These are phyloP conservation scores for Aspergillus pseudoterreus DNA, from an alignment of 2,329 filamentous ascomycete species.

Conservation along the genomic window DNA sequence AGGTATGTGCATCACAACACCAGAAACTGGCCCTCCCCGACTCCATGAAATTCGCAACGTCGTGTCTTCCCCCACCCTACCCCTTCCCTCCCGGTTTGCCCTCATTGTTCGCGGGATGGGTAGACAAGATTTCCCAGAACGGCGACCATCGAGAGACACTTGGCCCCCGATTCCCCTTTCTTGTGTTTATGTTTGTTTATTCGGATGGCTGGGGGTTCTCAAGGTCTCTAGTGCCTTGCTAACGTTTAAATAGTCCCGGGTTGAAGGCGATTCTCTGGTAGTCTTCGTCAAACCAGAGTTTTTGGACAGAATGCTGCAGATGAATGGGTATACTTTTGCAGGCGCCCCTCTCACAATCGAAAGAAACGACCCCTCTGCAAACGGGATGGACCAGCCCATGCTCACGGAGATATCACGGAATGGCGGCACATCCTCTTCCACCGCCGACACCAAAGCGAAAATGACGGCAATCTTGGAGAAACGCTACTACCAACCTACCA, in stretches of 20 bases:
- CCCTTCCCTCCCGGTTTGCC: constrained; percentile 25
- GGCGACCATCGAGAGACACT: constrained; percentile 30
- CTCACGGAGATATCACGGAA: constrained; percentile 23
- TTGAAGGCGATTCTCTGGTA: constrained; percentile 66
- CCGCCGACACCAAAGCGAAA: constrained; percentile 61
- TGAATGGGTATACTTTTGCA: constrained; percentile 68
- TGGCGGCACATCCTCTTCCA: constrained; percentile 40
- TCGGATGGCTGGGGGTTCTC: constrained; percentile 35
- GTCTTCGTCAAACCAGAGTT: constrained; percentile 64
- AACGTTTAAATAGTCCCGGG: constrained; percentile 66
- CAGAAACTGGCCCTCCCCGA: constrained; percentile 39
- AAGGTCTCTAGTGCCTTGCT: constrained; percentile 57
- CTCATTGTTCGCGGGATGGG: constrained; percentile 40
- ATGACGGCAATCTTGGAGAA: constrained; percentile 68
- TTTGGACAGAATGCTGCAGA: constrained; percentile 60
- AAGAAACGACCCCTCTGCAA: constrained; percentile 40
- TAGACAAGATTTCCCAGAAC: constrained; percentile 34
- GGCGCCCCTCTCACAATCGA: constrained; percentile 56
- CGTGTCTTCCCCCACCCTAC: constrained; percentile 24
- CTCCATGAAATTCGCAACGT: constrained; percentile 29
- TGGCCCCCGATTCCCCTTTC: constrained; percentile 9
- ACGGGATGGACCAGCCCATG: constrained; percentile 20
- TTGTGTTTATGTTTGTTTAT: constrained; percentile 28
- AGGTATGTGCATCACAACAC: constrained; percentile 64
- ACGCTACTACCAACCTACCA: constrained; percentile 68